Conservation (phyloP, 2,329 filamentous ascomycete genomes). For the Aulographum hederae region DNA sequence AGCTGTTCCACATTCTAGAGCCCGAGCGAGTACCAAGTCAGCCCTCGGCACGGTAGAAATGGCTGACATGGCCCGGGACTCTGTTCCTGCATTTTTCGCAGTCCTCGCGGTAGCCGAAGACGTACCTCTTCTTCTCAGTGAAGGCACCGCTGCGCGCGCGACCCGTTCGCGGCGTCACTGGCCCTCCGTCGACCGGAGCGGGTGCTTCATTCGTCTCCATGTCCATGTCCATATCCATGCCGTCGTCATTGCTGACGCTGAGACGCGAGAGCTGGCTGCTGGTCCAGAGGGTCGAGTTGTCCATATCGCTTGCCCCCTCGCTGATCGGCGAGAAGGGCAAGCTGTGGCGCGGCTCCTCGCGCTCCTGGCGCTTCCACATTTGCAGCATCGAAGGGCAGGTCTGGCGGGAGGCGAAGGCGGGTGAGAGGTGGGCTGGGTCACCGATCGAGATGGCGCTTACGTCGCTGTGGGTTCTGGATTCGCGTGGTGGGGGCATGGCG, state of each 20-base stretch:
- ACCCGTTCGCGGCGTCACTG: constrained; percentile 8
- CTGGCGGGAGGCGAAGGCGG: constrained; percentile 18
- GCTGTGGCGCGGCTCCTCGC: too few species aligned
- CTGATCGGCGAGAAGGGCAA: too few species aligned
- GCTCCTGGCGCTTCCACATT: too few species aligned
- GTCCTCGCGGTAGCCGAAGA: constrained; percentile 30
- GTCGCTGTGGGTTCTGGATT: constrained; percentile 6
- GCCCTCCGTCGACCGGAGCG: too few species aligned
- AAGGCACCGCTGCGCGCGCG: constrained; percentile 20
- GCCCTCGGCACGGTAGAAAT: too few species aligned
- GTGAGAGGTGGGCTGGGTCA: too few species aligned
- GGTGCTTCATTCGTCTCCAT: constrained; percentile 5
- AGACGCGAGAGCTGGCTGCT: constrained; percentile 19
- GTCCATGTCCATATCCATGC: constrained; percentile 16
- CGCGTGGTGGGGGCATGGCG: constrained; percentile 1
- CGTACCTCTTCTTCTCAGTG: constrained; percentile 20
- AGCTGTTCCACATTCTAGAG: too few species aligned
- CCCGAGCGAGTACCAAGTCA: too few species aligned
- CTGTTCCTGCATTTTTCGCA: constrained; percentile 28
- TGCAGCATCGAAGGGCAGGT: too few species aligned
- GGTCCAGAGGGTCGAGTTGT: too few species aligned
- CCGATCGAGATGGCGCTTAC: constrained; percentile 6
- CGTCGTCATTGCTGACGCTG: constrained; percentile 11
- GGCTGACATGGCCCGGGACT: constrained; percentile 31
- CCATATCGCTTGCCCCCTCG: too few species aligned